Evolutionary conservation across 148 eudicot species (phyloP), one percentile per base, ranked within the genome.

Genomic region (Tetragonia tetragonoides): DNA sequence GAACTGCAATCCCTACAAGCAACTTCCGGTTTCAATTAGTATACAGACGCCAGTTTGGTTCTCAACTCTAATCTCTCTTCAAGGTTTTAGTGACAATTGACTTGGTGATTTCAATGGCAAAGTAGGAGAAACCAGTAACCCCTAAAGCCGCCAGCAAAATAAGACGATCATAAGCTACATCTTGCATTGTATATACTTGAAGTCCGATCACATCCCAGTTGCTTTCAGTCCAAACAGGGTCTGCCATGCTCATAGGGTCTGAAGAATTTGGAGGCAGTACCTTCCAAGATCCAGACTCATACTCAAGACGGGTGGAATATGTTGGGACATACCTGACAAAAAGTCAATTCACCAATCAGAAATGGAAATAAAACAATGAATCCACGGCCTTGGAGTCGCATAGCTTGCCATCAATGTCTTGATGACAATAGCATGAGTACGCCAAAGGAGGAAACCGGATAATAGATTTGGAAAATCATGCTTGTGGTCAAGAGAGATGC

Each of bases 151-250:
- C 83, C 63, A 91, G 60, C 80, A 95, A 74, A 71, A 93, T 82
- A 62, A 91, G 80, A 39, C 73, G 79, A 81, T 93, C 94, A 73
- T 89, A 92, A 28, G 87, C 63, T 17, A 85, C 66, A 64, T 78
- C 79, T 79, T 95, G 94, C 70, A 72, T 79, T 12, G 88, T 81
- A 85, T 91, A 95, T 28, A 88, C 84, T 68, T 89, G 86, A 49
- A 95, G 89, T 41, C 87, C 79, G 49, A 93, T 83, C 3, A 73
- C 70, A 75, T 83, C 88, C 99, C 97, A 95, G 84, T 95, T 95
- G 88, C 97, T 93, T 83, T 95, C 99, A 1, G 97, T 89, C 99
- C 99, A 95, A 62, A 95, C 89, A 49, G 95, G 92, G 76, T 94
- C 98, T 0, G 74, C 79, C 66, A 73, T 53, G 24, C 90, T 89